phyloP scores from a whole-genome alignment of 1,284 basidiomycete genomes.

The Cryptococcus sp. region DNA sequence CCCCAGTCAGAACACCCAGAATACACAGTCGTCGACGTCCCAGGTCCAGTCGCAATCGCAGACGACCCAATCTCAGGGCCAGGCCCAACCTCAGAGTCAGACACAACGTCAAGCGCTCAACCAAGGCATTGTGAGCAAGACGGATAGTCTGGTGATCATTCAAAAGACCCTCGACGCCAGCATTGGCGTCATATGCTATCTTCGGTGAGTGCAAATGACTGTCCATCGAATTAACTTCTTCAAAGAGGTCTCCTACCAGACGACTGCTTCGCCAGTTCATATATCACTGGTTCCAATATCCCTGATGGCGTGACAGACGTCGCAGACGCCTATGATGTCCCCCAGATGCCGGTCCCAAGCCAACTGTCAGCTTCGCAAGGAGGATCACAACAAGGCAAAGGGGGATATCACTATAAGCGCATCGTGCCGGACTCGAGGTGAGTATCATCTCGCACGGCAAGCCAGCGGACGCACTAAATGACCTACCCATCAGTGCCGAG shows the following conservation, averaged over 20 bases:
- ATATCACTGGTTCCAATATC: conserved; percentile 5
- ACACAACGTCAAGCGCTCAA: not conserved
- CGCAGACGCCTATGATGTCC: not conserved
- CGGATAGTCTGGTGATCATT: conserved; percentile 14
- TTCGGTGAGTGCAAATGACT: conserved; percentile 21
- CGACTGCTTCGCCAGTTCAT: conserved; percentile 5
- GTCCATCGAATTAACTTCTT: too few relatives aligned
- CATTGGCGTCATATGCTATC: conserved; percentile 18
- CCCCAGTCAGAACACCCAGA: too few relatives aligned
- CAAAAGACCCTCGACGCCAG: conserved; percentile 9
- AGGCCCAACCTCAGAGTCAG: not conserved
- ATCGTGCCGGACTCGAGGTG: too few relatives aligned
- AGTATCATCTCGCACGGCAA: too few relatives aligned
- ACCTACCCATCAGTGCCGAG: too few relatives aligned
- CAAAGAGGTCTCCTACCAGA: conserved; percentile 13
- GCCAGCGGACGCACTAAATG: too few relatives aligned
- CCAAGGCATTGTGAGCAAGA: not conserved
- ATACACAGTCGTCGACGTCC: too few relatives aligned
- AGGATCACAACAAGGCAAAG: not conserved
- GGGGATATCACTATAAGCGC: not conserved
- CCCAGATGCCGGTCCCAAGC: too few relatives aligned
- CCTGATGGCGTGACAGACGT: not conserved
- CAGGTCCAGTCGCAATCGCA: too few relatives aligned
- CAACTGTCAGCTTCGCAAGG: not conserved
- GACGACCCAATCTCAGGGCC: not conserved